A percentile compares a stretch with the other conserved stretches of the same genome.
These are phyloP conservation scores for Strigomonas galati DNA, from an alignment of 208 protist species.

Conservation along the genomic window DNA sequence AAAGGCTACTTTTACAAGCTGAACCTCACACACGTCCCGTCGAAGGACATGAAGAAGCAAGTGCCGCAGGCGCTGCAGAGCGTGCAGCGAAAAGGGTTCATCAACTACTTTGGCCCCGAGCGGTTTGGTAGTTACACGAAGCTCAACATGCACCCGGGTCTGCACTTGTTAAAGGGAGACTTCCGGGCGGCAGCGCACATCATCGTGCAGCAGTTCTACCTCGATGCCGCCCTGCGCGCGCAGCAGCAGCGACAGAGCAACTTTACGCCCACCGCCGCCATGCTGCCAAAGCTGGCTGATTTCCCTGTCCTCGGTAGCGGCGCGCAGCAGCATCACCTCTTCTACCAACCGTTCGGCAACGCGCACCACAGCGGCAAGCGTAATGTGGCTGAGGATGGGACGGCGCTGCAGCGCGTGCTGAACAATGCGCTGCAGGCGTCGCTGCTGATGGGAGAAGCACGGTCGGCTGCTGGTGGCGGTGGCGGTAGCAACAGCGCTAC, in stretches of 20 bases:
- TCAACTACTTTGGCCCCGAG: conserved; percentile 85
- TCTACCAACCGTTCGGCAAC: no score
- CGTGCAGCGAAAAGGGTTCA: conserved; percentile 74
- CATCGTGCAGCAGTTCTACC: conserved; percentile 85
- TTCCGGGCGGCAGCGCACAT: conserved; percentile 78
- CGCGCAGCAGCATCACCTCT: no score
- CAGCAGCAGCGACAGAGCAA: conserved; percentile 54
- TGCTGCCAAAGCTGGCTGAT: conserved; percentile 46
- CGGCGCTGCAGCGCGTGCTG: conserved; percentile 70
- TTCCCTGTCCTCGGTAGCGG: conserved; percentile 18
- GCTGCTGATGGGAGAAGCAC: conserved; percentile 30
- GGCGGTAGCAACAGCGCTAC: not conserved
- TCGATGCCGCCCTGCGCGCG: conserved; percentile 65
- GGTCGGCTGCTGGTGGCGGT: not conserved
- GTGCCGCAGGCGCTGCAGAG: conserved; percentile 62
- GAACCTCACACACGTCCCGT: conserved; percentile 60
- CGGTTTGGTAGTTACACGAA: conserved; percentile 78
- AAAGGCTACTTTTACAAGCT: conserved; percentile 68
- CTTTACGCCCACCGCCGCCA: conserved; percentile 26
- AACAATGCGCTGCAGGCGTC: conserved; percentile 78
- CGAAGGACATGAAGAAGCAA: conserved; percentile 41
- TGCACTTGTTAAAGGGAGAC: conserved; percentile 80
- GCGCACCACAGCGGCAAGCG: conserved; percentile 21
- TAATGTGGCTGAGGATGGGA: conserved; percentile 60
- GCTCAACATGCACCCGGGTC: conserved; percentile 84